Percentiles rank a stretch among this genome's conserved stretches.
These are phyloP conservation scores for Mycena filopes DNA, from an alignment of 768 basidiomycete species.

Conservation along the genomic window DNA sequence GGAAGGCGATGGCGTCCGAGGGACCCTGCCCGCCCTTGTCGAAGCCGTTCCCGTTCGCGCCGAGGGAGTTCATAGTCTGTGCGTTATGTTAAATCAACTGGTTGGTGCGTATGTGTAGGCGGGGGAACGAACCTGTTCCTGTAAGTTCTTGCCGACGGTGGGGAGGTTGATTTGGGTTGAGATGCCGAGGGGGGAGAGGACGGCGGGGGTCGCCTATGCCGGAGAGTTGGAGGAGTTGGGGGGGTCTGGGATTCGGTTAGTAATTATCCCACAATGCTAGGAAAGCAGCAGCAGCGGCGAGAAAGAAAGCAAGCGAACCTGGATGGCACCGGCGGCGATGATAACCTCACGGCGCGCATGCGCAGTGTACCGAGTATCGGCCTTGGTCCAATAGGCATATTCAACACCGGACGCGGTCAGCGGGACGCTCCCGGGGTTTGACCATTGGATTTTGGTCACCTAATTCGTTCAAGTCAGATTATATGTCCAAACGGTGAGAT, in stretches of 20 bases:
- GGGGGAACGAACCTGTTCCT: constrained; percentile 40
- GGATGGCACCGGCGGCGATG: constrained; percentile 63
- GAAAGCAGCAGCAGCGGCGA: too few relatives aligned
- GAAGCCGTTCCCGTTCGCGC: constrained; percentile 52
- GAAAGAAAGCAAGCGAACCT: constrained; percentile 39
- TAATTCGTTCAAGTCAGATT: constrained; percentile 28
- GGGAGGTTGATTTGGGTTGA: neutral
- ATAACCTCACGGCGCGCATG: too few relatives aligned
- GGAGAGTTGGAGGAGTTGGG: neutral
- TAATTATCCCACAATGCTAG: too few relatives aligned
- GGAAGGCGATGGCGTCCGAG: constrained; percentile 60
- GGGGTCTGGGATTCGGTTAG: constrained; percentile 36
- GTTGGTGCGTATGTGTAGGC: too few relatives aligned
- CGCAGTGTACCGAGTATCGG: constrained; percentile 51
- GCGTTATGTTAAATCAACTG: neutral
- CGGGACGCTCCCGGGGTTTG: constrained; percentile 44
- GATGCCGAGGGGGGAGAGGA: neutral
- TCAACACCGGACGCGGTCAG: constrained; percentile 58
- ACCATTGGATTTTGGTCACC: too few relatives aligned
- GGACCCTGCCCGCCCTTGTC: constrained; percentile 55
- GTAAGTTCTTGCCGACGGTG: neutral
- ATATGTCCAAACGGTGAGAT: neutral
- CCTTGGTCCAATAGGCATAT: constrained; percentile 53
- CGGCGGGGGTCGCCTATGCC: neutral
- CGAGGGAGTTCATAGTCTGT: constrained; percentile 47